Evolutionary conservation across 2,329 filamentous ascomycete genomes (phyloP), one percentile per base, ranked within the genome.

Genomic region (Aspergillus fumigatiaffinis): DNA sequence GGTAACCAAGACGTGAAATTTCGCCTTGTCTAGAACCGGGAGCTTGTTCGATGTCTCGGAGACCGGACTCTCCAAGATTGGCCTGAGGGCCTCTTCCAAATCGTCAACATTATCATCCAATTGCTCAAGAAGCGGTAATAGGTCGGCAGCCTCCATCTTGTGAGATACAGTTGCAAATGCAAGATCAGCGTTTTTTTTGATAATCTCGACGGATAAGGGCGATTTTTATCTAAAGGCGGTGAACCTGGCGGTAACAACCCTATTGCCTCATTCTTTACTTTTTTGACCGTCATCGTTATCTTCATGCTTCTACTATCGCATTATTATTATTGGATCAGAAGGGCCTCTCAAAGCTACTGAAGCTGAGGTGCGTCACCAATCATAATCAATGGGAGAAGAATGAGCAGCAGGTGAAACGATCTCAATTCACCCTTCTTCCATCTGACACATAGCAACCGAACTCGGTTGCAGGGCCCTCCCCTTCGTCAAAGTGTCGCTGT

Each of bases 21-120:
- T 97, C 7, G 94, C 92, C 77, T 91, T 92, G 79, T 97, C 93
- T 59, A 99, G 82, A n/a, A 97, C 82, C 1, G 93, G 92, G 28
- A 97, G 81, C 70, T 91, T 91, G 55, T 86, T 87, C 4, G 91
- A 86, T 56, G 85, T 84, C 44, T 87, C 84, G 52, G 85, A 79
- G 47, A 97, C 77, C 1, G 83, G 74, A 51, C 82, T 81, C 38
- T 81, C 79, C 26, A 96, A 77, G 5, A 97, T 78, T n/a, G 93
- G 91, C 61, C 84, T 77, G 28, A 97, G 80, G 3, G 84, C 81
- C 38, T 87, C 84, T 70, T 95, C 86, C 50, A 97, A 82, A 55
- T 87, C 84, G 75, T 95, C 90, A 52, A 97, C 84, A 71, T 92
- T 86, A 64, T 85, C 83, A 63, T 91, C 87, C 52, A 97, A 85